Percentiles rank a stretch among this genome's conserved stretches.
Conservation (phyloP, 192 early-diverging fungal species). For the Jimgerdemannia lactiflua region DNA sequence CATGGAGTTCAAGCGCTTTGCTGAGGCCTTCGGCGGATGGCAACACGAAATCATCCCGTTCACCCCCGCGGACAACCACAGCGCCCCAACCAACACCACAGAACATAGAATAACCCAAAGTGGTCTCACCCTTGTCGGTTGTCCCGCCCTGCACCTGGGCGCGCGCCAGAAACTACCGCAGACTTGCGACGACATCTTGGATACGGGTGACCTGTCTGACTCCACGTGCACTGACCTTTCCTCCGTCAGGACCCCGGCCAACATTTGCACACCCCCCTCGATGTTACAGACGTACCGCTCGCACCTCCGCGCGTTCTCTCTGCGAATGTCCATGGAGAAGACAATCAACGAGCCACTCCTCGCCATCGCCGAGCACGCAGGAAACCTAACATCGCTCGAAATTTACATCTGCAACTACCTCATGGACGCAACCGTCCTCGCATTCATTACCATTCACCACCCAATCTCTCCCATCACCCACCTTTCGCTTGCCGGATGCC, state of each 20-base stretch:
- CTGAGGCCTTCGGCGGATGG: slow-evolving; percentile 14
- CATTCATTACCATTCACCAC: slow-evolving; percentile 28
- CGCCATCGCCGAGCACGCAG: slow-evolving; percentile 15
- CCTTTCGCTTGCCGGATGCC: slow-evolving; percentile 42
- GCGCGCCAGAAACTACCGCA: neutral
- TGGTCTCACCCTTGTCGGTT: neutral
- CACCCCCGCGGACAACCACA: too few relatives aligned
- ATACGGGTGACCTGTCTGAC: neutral
- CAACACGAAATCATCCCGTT: neutral
- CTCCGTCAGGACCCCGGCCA: neutral
- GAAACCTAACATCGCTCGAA: slow-evolving; percentile 37
- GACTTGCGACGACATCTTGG: neutral
- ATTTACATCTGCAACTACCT: slow-evolving; percentile 52
- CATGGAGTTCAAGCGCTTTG: slow-evolving; percentile 12
- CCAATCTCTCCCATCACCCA: slow-evolving; percentile 36
- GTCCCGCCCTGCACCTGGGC: neutral
- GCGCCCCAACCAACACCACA: too few relatives aligned
- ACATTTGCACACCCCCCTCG: neutral
- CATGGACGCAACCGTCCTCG: slow-evolving; percentile 31
- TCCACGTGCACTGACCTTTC: neutral
- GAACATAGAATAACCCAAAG: neutral
- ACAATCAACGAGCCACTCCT: slow-evolving; percentile 23
- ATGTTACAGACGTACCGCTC: slow-evolving; percentile 4
- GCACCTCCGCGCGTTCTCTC: slow-evolving; percentile 14
- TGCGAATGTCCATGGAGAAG: slow-evolving; percentile 34